Base-by-base conservation (phyloP, 306 rosid genomes). In the Delonix regia region DNA sequence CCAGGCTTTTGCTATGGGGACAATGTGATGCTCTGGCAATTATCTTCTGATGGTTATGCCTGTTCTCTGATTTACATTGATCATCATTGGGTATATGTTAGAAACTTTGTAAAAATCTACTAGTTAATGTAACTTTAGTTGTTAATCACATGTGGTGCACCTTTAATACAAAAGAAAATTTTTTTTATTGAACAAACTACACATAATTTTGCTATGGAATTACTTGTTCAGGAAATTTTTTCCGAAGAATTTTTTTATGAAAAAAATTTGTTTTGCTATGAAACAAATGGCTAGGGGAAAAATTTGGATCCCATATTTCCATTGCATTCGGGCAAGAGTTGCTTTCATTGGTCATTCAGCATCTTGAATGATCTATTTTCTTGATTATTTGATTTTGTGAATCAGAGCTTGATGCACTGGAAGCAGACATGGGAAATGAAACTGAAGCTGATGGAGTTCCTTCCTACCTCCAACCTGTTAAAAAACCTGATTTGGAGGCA, bases 401-500 rank as follows among this genome's bases (percentile, higher is more conserved):
- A 65, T 30, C 90, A 93, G 99, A 93, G 84, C 98, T 93, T 53
- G 99, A 92, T 73, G 97, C 96, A 1, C 71, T 93, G 70, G 99
- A 95, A 85, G 82, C 82, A 21, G 99, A 93, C 87, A 90, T 94
- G 97, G 95, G 92, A 81, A 77, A 81, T 74, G 99, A 95, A 83
- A 79, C 89, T 25, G 96, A 90, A 81, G 78, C 90, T 68, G 89
- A 90, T 62, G 94, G 97, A 28, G 93, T 93, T 61, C 98, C 97
- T 41, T 95, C 97, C 24, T 95, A 93, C 84, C 99, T 95, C 71
- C 99, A 91, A 78, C 97, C 97, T 34, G 98, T 92, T 74, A 87
- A 82, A 77, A 96, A 91, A 84, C 36, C 98, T 24, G 90, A 90
- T 80, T 87, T 88, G 57, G 98, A 95, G 2, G 76, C 91, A 22